These are phyloP conservation scores for Meira miltonrushii DNA, from an alignment of 1,284 basidiomycete genomes.

Conservation along the genomic window DNA sequence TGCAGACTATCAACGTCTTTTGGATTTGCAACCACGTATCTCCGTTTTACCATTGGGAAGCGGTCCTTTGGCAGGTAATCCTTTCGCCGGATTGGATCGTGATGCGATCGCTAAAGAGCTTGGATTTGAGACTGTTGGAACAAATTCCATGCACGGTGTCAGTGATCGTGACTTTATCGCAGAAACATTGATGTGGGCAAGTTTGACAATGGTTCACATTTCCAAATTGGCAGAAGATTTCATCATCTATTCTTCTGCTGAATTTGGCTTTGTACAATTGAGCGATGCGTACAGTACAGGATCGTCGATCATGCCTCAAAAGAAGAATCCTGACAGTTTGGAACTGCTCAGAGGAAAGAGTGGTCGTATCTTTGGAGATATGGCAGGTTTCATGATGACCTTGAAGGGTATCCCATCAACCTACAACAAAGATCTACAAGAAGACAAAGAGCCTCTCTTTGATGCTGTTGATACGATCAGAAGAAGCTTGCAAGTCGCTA, in stretches of 20 bases:
- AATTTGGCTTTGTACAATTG: constrained; percentile 89
- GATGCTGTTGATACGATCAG: constrained; percentile 85
- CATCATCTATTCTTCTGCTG: constrained; percentile 91
- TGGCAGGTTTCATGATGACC: constrained; percentile 98
- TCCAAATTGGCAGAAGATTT: constrained; percentile 92
- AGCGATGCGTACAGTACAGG: constrained; percentile 98
- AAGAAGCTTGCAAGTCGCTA: constrained; percentile 85
- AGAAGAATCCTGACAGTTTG: constrained; percentile 96
- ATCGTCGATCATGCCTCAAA: constrained; percentile 99
- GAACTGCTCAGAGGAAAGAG: constrained; percentile 92
- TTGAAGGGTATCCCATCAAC: constrained; percentile 95
- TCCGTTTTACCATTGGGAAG: constrained; percentile 88
- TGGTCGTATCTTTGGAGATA: constrained; percentile 81
- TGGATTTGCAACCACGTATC: constrained; percentile 66
- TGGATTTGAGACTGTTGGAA: constrained; percentile 47
- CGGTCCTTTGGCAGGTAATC: constrained; percentile 92
- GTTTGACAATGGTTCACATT: constrained; percentile 84
- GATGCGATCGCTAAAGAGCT: constrained; percentile 48
- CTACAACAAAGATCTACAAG: constrained; percentile 98
- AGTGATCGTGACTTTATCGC: constrained; percentile 94
- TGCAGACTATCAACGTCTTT: constrained; percentile 78
- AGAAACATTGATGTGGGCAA: constrained; percentile 95
- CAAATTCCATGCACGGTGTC: constrained; percentile 62
- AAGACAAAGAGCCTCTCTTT: constrained; percentile 96
- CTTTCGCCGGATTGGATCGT: constrained; percentile 60